Conservation (phyloP, 2,329 filamentous ascomycete genomes). For the Trichoderma pleuroti region DNA sequence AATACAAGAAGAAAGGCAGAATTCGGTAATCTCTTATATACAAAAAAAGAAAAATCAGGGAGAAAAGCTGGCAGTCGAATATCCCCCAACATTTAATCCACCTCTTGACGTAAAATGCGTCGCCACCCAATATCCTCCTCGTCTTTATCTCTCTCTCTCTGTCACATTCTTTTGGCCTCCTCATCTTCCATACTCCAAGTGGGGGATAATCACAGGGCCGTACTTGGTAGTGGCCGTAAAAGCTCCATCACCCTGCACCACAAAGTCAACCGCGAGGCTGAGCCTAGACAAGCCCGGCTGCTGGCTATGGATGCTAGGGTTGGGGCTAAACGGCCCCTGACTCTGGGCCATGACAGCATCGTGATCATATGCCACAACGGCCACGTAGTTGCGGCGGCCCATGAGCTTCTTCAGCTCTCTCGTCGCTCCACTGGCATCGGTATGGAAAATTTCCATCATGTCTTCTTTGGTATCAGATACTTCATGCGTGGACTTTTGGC, state of each 20-base stretch:
- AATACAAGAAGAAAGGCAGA: neutral
- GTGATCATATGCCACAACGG: conserved; percentile 90
- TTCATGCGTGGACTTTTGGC: conserved; percentile 68
- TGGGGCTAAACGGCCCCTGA: conserved; percentile 38
- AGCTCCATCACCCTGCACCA: conserved; percentile 86
- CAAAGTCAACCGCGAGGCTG: conserved; percentile 90
- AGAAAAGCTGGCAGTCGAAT: neutral
- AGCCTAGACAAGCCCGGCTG: conserved; percentile 58
- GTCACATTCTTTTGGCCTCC: neutral
- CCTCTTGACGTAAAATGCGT: neutral
- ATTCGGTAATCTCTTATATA: conserved; percentile 1
- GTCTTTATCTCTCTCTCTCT: neutral
- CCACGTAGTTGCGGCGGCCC: conserved; percentile 87
- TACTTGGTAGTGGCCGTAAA: conserved; percentile 88
- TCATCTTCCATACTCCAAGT: conserved; percentile 64
- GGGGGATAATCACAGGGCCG: conserved; percentile 91
- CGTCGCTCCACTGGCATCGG: conserved; percentile 78
- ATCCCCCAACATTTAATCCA: neutral
- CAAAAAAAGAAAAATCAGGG: neutral
- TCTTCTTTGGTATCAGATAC: conserved; percentile 95
- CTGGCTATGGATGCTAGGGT: conserved; percentile 35
- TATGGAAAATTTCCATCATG: conserved; percentile 99
- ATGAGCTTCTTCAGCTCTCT: conserved; percentile 89
- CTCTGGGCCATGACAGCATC: conserved; percentile 56
- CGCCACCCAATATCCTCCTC: neutral